A percentile compares a stretch with the other conserved stretches of the same genome.
Evolutionary conservation across 163 green algal genomes (phyloP).

Genomic region (Chloroidium sp.): DNA sequence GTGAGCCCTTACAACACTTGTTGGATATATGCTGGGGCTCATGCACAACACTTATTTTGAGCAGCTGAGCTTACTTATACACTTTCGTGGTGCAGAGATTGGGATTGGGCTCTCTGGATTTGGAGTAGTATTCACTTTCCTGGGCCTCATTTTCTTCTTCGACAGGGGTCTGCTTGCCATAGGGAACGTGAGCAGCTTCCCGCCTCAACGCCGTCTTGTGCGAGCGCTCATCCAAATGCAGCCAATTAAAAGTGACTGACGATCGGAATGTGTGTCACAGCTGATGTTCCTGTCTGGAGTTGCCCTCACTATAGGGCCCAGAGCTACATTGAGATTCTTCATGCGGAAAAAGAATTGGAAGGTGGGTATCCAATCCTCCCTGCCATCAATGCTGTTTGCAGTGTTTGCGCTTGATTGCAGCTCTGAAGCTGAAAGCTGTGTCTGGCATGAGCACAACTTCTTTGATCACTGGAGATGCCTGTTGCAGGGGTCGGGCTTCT

Average conservation of each 20-base stretch:
- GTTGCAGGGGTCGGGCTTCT: conserved; percentile 66
- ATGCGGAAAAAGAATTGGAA: conserved; percentile 78
- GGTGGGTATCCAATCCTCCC: conserved; percentile 10
- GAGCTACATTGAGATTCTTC: conserved; percentile 84
- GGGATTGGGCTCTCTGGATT: conserved; percentile 90
- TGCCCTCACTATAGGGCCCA: conserved; percentile 79
- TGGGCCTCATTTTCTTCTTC: conserved; percentile 95
- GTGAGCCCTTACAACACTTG: background rate
- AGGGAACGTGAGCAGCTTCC: conserved; percentile 75
- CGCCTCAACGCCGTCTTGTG: too few species aligned
- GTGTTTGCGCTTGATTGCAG: background rate
- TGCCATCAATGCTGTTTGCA: background rate
- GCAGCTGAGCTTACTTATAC: background rate
- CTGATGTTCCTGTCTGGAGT: conserved; percentile 86
- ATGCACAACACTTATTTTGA: background rate
- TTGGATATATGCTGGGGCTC: background rate
- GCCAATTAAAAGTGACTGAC: too few species aligned
- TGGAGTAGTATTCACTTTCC: conserved; percentile 83
- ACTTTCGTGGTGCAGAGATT: conserved; percentile 73
- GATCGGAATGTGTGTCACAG: conserved; percentile 34
- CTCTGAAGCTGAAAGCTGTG: background rate
- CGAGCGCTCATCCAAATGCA: too few species aligned
- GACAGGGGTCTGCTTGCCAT: conserved; percentile 92
- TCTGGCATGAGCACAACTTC: background rate
- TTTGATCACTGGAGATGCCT: background rate